Evolutionary conservation across 371 early-diverging fungal genomes (phyloP).

Genomic region (Choanephora cucurbitarum): DNA sequence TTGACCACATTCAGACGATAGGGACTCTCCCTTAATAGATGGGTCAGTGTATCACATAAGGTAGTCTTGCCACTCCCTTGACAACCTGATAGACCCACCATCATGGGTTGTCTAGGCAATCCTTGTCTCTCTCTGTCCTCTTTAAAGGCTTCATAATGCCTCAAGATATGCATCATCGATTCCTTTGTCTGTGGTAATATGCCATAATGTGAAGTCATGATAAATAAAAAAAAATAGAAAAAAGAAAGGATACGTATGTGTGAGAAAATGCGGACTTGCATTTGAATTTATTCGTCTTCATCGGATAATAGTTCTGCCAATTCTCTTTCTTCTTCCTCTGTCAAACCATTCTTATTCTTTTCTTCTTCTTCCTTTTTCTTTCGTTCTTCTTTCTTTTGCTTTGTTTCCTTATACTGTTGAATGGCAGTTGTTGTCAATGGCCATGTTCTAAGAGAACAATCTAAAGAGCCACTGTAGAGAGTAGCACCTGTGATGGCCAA

Average conservation of each 20-base stretch:
- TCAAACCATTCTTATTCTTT: constrained; percentile 42
- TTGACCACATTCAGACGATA: constrained; percentile 57
- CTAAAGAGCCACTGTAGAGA: constrained; percentile 74
- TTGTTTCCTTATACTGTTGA: constrained; percentile 32
- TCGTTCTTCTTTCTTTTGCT: constrained; percentile 17
- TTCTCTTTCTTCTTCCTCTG: constrained; percentile 84
- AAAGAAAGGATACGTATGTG: neutral
- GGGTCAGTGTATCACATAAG: constrained; percentile 53
- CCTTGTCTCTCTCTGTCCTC: constrained; percentile 20
- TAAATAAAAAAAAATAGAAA: no score
- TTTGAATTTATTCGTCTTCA: constrained; percentile 32
- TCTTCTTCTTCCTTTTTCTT: constrained; percentile 20
- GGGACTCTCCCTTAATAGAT: constrained; percentile 44
- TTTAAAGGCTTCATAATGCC: constrained; percentile 34
- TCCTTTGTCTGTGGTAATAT: constrained; percentile 47
- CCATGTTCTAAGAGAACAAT: constrained; percentile 81
- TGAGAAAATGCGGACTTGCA: no score
- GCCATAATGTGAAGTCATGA: constrained; percentile 11
- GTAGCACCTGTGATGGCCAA: constrained; percentile 56
- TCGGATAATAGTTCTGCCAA: constrained; percentile 74
- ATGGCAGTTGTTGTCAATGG: constrained; percentile 44
- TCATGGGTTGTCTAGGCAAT: constrained; percentile 49
- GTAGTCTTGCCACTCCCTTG: constrained; percentile 86
- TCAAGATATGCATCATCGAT: constrained; percentile 41
- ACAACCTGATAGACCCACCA: constrained; percentile 77